Evolutionary conservation across 139 green algal species (phyloP).

Genomic region (Chlamydomonas urium): DNA sequence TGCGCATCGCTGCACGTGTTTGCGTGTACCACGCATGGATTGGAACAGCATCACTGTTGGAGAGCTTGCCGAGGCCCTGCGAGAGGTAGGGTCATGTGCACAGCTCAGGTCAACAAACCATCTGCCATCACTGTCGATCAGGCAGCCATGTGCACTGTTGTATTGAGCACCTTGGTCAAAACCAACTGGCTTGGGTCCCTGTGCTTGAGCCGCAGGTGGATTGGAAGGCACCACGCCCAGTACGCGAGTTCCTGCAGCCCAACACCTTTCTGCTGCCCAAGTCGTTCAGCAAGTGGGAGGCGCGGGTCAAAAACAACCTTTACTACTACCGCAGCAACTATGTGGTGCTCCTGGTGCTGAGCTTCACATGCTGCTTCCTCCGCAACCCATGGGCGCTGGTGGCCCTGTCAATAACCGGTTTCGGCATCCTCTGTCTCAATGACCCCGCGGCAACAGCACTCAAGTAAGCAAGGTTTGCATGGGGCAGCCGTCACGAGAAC

Average conservation of each 20-base stretch:
- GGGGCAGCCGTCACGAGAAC: not conserved
- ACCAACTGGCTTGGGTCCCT: not conserved
- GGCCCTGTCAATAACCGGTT: not conserved
- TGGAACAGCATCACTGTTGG: constrained; percentile 18
- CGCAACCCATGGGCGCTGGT: constrained; percentile 26
- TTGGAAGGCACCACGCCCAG: not conserved
- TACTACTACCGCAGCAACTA: constrained; percentile 54
- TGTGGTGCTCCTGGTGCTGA: constrained; percentile 27
- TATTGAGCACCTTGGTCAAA: not conserved
- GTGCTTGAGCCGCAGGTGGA: not conserved
- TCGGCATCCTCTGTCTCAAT: constrained; percentile 32
- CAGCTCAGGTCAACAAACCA: too few species aligned
- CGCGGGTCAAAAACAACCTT: constrained; percentile 38
- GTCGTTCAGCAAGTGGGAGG: not conserved
- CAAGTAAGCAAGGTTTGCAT: constrained; percentile 24
- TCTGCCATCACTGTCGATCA: too few species aligned
- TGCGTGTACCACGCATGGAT: constrained; percentile 14
- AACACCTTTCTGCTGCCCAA: constrained; percentile 3
- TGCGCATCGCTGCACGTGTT: not conserved
- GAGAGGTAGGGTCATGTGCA: constrained; percentile 7
- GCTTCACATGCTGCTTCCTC: constrained; percentile 23
- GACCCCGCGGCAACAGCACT: constrained; percentile 39
- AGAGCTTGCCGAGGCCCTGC: constrained; percentile 8
- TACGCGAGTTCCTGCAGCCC: not conserved
- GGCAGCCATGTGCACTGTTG: too few species aligned